Base-by-base conservation (phyloP, 306 rosid genomes). In the Clitoria ternatea region DNA sequence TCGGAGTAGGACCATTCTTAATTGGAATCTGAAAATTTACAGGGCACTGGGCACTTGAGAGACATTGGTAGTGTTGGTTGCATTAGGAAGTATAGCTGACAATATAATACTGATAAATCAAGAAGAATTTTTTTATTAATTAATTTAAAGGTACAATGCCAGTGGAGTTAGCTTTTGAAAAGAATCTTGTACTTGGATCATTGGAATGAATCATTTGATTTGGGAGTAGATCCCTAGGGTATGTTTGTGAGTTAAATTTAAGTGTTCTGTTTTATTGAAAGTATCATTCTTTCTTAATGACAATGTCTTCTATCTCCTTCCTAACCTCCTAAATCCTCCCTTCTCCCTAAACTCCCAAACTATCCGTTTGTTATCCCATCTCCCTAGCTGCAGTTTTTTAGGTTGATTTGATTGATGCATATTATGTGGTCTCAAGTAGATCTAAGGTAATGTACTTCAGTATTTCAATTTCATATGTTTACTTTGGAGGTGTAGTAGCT, bases 331-430 rank as follows among this genome's bases (percentile, higher is more conserved):
- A n/a, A n/a, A n/a, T n/a, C n/a, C n/a, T n/a, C n/a, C n/a, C n/a
- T n/a, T n/a, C n/a, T n/a, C n/a, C n/a, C n/a, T n/a, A n/a, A n/a
- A n/a, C n/a, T n/a, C n/a, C n/a, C n/a, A n/a, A n/a, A n/a, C n/a
- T n/a, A n/a, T n/a, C n/a, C n/a, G n/a, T n/a, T n/a, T n/a, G n/a
- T 70, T 57, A 62, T 39, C 52, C 32, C 48, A 76, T 42, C 15
- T 32, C 49, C 27, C 52, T 47, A 2, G 70, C 59, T 54, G 50
- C 33, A 18, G 27, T 42, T 65, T 35, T 45, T 73, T 45, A 48
- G 73, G 14, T 45, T 62, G 63, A 12, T 18, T 44, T 62, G 68
- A 6, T 32, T 53, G n/a, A 39, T 50, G 30, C 9, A 55, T 53
- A 62, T 17, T 24, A 45, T 18, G 29, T 32, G 22, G 74, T 43